Conservation (phyloP, 352 stramenopile genomes). For the Hyaloperonospora brassicae region DNA sequence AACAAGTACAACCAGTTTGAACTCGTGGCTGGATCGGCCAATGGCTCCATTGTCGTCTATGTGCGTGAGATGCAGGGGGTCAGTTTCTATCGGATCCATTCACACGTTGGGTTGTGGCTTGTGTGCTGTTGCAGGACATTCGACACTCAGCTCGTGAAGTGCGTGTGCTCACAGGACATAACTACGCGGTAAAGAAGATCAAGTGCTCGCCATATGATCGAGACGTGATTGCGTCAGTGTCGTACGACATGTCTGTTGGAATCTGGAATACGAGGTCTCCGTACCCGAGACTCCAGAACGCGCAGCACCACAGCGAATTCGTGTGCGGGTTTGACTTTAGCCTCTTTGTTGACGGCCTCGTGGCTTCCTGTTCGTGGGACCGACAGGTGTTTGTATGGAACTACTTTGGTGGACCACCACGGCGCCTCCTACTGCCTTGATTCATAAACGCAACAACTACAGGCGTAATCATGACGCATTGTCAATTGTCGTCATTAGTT, state of each 20-base stretch:
- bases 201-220: conserved; percentile 82
- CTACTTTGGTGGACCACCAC: conserved; percentile 62
- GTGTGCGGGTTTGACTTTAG: conserved; percentile 82
- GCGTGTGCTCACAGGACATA: conserved; percentile 66
- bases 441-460: too few species aligned
- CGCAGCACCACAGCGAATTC: conserved; percentile 82
- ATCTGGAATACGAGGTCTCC: conserved; percentile 83
- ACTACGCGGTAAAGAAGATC: conserved; percentile 72
- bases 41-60: conserved; percentile 82
- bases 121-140: conserved; percentile 44
- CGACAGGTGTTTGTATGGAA: conserved; percentile 71
- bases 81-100: background rate
- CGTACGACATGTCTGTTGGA: conserved; percentile 88
- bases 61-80: conserved; percentile 26
- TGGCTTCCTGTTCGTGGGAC: conserved; percentile 79
- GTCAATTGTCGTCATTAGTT: too few species aligned
- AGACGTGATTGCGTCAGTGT: conserved; percentile 74
- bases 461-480: too few species aligned
- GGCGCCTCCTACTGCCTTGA: conserved; percentile 26
- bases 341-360: conserved; percentile 67
- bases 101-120: background rate
- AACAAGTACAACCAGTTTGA: conserved; percentile 90
- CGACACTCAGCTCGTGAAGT: conserved; percentile 62
- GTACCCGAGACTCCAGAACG: conserved; percentile 68
- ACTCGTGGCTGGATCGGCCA: conserved; percentile 78